Base-by-base conservation (phyloP, 139 green algal genomes). In the Chlamydomonas sp. region DNA sequence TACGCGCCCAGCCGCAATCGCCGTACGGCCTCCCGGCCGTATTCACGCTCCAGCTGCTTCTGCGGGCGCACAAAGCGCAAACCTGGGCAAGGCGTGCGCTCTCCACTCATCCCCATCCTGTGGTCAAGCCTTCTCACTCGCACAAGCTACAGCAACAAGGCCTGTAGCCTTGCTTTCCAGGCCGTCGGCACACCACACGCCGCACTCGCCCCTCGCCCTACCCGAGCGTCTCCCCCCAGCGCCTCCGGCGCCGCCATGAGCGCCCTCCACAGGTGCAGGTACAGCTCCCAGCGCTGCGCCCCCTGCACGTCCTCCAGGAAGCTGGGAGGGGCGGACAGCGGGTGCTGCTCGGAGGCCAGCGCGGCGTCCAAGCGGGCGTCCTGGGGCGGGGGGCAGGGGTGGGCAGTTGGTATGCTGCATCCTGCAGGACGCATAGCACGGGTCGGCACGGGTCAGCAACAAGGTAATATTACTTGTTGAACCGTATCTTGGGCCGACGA, bases 191-290 rank as follows among this genome's bases (percentile, higher is more conserved):
- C 14, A 17, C 3, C 31, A 16, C 6, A 58, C 9, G 14, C 67
- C 10, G 57, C 80, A 20, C 1, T 15, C 20, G 57, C 67, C 10
- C 6, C 82, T 1, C 10, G 72, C 60, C 20, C 82, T 1, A 57
- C 80, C n/a, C 2, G 66, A 3, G n/a, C 67, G 2, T 1, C 31
- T 1, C 57, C 14, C 31, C 3, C 17, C 57, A 57, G 2, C 15
- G 64, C 2, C 1, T 12, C 60, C 63, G 57, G 75, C 18, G 79
- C 75, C 57, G 83, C 59, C 57, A 88, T 57, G 64, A 88, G 75
- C 57, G 75, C 84, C 17, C 84, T 14, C 84, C 84, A 88, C 57
- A 88, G 63, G 16, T 77, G 57, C 58, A 77, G 4, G 63, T 83
- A 88, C 8, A 83, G 6, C 84, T 88, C 75, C 75, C 75, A 88